Evolutionary conservation across 2,329 filamentous ascomycete genomes (phyloP), one percentile per base, ranked within the genome.

Genomic region (Aspergillus clavatus): DNA sequence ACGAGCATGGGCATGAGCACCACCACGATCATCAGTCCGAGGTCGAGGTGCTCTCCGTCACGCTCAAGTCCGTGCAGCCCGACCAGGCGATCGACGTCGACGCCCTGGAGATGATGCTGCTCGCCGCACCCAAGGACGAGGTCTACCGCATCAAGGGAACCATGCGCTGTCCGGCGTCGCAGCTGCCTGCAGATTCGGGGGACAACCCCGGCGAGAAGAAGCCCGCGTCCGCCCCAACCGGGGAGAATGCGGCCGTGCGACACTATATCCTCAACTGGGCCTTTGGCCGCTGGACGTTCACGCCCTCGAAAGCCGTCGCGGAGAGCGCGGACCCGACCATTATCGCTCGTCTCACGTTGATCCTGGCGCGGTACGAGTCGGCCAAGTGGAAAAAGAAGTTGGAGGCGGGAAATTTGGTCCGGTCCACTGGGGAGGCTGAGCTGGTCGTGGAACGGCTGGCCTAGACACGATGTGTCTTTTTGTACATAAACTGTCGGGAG

Each of bases 211-310:
- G 61, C 11, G 54, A 60, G 7, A 50, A 54, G 31, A 55, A 43
- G 8, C 45, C 42, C 11, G 43, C 38, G 26, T 24, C 38, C 4
- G 40, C 38, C 26, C 45, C 47, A 16, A 43, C 36, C 6, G 81
- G 7, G 1, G 42, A 51, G 19, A 44, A 45, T 1, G 11, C 41
- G 1, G 68, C 66, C 2, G 60, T 66, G 16, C 66, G 68, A 12
- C 76, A 87, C 44, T 96, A 93, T 63, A 95, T 98, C 36, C 78
- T 98, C 48, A 98, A 98, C 66, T 98, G 93, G 93, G 93, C 93
- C 0, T 98, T 98, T 70, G 89, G 89, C 0, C 79, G 93, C 23
- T 98, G 93, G 91, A 95, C 83, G 0, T 95, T 91, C 61, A 94
- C 89, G 1, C 75, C 80, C 5, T 66, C 63, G 2, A 52, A 57